Base-by-base conservation (phyloP, 2,329 filamentous ascomycete species). In the Penicillium sp. region DNA sequence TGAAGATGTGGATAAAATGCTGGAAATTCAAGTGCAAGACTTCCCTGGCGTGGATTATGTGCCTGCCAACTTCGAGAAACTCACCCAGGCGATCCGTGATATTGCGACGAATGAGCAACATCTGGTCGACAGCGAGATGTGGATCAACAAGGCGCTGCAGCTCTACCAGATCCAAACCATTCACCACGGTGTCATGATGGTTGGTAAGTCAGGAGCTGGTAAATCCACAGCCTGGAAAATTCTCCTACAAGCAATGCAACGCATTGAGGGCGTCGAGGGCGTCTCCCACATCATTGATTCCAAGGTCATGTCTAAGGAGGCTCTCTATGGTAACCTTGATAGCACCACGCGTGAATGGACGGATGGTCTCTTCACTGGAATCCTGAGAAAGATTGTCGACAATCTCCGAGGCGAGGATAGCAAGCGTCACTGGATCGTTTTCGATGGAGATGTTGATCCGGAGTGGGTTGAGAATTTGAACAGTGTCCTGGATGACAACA, bases 381-480 rank as follows among this genome's bases (percentile, higher is more conserved):
- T 96, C 57, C 77, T 99, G 35, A 86, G 93, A 64, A 99, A 97
- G 76, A 97, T 99, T 62, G 92, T 99, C 45, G 95, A 99, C 71
- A 99, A 99, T 66, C 81, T 99, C 43, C 89, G 93, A 77, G 93
- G 95, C 45, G 93, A 99, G 70, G 92, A 97, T 66, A 83, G 85
- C 27, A 99, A 99, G 75, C 84, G 93, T 48, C 93, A 99, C 71
- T 99, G 93, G 93, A 97, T 99, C 62, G 88, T 99, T 4, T 99
- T 99, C 64, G 93, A 99, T 69, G 95, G 93, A 54, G 93, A 99
- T 69, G 93, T 99, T 54, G 93, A 99, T 70, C 93, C 93, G 1
- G 95, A 97, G 71, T 99, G 93, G 93, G 93, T 99, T 58, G 93
- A 99, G 70, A 99, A 99, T 70, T 77, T 99, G 78, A 99, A 99